These are phyloP conservation scores for Debaryomyces udenii DNA, from an alignment of 1,139 yeast species.

Conservation along the genomic window DNA sequence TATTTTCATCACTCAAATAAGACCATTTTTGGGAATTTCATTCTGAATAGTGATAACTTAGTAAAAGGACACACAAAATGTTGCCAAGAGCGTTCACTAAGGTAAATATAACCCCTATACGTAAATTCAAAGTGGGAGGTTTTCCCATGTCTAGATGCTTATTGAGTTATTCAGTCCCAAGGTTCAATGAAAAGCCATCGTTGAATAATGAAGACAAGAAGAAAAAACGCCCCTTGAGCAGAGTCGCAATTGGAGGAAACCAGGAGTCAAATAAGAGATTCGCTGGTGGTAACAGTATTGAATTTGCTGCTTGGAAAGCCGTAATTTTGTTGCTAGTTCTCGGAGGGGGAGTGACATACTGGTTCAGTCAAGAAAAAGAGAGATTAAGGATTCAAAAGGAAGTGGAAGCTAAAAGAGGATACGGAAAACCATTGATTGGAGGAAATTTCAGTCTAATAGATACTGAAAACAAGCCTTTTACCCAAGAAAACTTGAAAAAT, in stretches of 20 bases:
- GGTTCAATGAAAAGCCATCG: conserved; percentile 10
- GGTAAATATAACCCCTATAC: not conserved
- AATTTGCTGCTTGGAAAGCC: conserved; percentile 89
- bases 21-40: not conserved
- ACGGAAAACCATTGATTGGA: conserved; percentile 92
- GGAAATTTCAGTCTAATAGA: conserved; percentile 82
- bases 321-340: conserved; percentile 62
- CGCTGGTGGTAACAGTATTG: conserved; percentile 48
- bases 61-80: conserved; percentile 2
- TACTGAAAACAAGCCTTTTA: conserved; percentile 68
- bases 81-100: conserved; percentile 2
- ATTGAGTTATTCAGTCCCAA: conserved; percentile 8
- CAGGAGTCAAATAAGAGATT: conserved; percentile 29
- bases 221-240: conserved; percentile 47
- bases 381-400: conserved; percentile 72
- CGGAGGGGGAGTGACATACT: conserved; percentile 72
- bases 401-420: conserved; percentile 82
- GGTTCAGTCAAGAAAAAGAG: conserved; percentile 73
- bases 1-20: not conserved
- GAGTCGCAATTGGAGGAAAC: conserved; percentile 52
- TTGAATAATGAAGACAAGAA: conserved; percentile 4
- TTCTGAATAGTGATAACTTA: not conserved
- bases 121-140: not conserved
- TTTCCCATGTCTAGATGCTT: conserved; percentile 3
- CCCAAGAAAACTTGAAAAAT: conserved; percentile 74